These are phyloP conservation scores for Gynandropsis gynandra DNA, from an alignment of 345 rosid genomes.

Conservation along the genomic window DNA sequence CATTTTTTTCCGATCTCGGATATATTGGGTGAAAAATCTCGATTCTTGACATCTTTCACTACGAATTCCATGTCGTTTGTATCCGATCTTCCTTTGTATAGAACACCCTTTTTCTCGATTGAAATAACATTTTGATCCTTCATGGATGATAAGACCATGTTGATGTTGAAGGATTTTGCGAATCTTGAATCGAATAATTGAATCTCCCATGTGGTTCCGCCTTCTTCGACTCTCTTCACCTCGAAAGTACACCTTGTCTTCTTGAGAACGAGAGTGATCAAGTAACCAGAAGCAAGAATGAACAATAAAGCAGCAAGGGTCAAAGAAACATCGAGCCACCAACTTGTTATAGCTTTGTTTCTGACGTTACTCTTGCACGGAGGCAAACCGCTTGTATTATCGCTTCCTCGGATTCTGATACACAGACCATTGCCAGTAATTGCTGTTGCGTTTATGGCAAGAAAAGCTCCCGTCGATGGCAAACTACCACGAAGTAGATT, in stretches of 20 bases:
- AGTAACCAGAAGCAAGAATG: slow-evolving; percentile 29
- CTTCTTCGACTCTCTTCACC: slow-evolving; percentile 52
- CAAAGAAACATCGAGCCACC: slow-evolving; percentile 47
- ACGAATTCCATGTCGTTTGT: slow-evolving; percentile 31
- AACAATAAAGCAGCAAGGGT: slow-evolving; percentile 31
- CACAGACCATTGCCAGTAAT: slow-evolving; percentile 65
- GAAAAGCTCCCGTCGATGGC: slow-evolving; percentile 68
- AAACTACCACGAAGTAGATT: slow-evolving; percentile 57
- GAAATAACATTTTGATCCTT: slow-evolving; percentile 42
- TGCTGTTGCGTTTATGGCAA: slow-evolving; percentile 63
- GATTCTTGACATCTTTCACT: slow-evolving; percentile 39
- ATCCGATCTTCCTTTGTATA: slow-evolving; percentile 32
- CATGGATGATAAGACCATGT: slow-evolving; percentile 36
- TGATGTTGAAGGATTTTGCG: slow-evolving; percentile 33
- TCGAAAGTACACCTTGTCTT: slow-evolving; percentile 25
- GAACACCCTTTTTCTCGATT: slow-evolving; percentile 26
- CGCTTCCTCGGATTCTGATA: slow-evolving; percentile 28
- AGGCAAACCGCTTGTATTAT: slow-evolving; percentile 33
- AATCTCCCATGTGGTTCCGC: slow-evolving; percentile 57
- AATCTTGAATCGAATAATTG: slow-evolving; percentile 45
- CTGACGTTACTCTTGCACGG: slow-evolving; percentile 41
- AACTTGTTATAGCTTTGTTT: slow-evolving; percentile 16
- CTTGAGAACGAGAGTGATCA: slow-evolving; percentile 27
- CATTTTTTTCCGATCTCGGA: slow-evolving; percentile 33
- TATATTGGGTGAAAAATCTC: slow-evolving; percentile 31